These are phyloP conservation scores for Clonostachys chloroleuca DNA, from an alignment of 2,329 filamentous ascomycete species.

Conservation along the genomic window DNA sequence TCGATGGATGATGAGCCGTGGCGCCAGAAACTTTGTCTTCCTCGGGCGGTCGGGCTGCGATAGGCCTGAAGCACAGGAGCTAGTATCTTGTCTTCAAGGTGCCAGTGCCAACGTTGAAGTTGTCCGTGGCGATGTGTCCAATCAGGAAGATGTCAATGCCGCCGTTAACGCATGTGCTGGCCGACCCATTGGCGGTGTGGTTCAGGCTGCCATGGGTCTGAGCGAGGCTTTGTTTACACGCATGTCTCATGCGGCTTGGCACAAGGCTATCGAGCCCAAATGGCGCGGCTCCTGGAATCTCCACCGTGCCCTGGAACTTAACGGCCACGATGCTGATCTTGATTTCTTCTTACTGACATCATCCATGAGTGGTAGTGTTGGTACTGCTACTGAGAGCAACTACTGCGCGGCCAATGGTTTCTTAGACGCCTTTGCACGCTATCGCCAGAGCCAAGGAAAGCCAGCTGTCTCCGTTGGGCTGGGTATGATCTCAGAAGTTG, in stretches of 20 bases:
- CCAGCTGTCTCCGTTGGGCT: constrained; percentile 19
- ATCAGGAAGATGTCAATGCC: constrained; percentile 7
- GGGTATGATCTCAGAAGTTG: constrained; percentile 27
- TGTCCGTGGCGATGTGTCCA: constrained; percentile 11
- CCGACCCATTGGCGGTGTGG: constrained; percentile 16
- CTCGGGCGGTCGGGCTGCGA: constrained; percentile 19
- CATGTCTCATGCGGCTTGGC: constrained; percentile 16
- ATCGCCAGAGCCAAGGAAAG: constrained; percentile 14
- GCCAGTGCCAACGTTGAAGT: constrained; percentile 13
- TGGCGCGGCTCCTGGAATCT: constrained; percentile 13
- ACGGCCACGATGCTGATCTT: constrained; percentile 5
- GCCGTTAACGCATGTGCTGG: constrained; percentile 3
- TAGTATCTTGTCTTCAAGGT: constrained; percentile 8
- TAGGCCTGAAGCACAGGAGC: constrained; percentile 10
- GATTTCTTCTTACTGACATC: constrained; percentile 22
- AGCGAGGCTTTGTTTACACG: constrained; percentile 14
- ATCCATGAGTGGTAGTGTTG: constrained; percentile 19
- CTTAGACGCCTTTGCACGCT: constrained; percentile 24
- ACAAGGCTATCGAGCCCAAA: constrained; percentile 14
- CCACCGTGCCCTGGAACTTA: constrained; percentile 9
- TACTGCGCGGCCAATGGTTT: constrained; percentile 25
- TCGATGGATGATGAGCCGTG: constrained; percentile 20
- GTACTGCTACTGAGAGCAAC: constrained; percentile 20
- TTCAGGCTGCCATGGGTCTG: constrained; percentile 25
- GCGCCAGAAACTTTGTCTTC: constrained; percentile 21